Base-by-base conservation (phyloP, 202 grass and related monocot species). In the Hordeum pubiflorum region DNA sequence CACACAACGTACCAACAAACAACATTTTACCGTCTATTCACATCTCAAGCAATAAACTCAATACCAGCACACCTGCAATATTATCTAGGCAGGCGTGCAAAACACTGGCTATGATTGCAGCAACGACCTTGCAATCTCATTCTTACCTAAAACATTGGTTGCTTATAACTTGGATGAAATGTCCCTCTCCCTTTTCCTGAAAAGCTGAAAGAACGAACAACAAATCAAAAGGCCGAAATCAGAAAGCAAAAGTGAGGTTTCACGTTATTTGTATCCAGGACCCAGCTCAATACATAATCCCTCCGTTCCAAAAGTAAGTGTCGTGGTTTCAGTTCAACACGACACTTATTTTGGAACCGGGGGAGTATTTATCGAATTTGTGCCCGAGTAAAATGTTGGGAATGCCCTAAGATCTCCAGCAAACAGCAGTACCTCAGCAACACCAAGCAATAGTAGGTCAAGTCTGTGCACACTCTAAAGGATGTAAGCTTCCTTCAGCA, bases 391-490 rank as follows among this genome's bases (percentile, higher is more conserved):
- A 55, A 2, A 11, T 57, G 54, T 13, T 21, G 20, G 26, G 55
- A 18, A 69, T 40, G 72, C 18, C 33, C 7, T 21, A 71, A 59
- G 0, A 73, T 73, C 18, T 62, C 22, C 60, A 56, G 55, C 18
- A 9, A 71, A 83, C 27, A 64, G 33, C 14, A 43, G 26, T 85
- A 82, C 85, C 81, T 87, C 68, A 73, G 60, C 40, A 64, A 40
- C 58, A 37, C 62, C 60, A 20, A 79, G 48, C 18, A 17, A 77
- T 14, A 82, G 48, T 32, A 85, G 39, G 86, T 98, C 80, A 99
- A 61, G 89, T 96, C 91, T 99, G 96, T 6, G 89, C 86, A 84
- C 96, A 96, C 58, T 93, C 96, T 38, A 96, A 91, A 86, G 92
- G 89, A 63, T 83, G 88, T 33, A 90, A 62, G 39, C 69, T 90